Conservation (phyloP, 78 protist genomes). For the Capsaspora owczarzaki region DNA sequence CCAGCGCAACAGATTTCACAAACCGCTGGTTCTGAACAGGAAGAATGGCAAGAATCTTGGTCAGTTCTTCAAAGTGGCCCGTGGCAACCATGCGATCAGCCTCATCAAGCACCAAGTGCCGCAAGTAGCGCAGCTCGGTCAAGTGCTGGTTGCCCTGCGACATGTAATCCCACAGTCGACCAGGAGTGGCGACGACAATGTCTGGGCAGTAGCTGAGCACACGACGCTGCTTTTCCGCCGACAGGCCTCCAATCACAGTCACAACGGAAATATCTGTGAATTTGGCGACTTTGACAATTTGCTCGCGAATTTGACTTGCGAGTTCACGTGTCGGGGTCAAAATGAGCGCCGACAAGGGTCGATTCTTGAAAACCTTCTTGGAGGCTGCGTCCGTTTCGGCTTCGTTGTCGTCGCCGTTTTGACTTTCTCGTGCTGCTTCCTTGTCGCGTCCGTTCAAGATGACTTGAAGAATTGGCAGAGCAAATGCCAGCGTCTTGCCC, state of each 20-base stretch:
- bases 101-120: slow-evolving; percentile 56
- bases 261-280: not conserved
- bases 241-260: slow-evolving; percentile 51
- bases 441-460: not conserved
- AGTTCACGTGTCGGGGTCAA: slow-evolving; percentile 76
- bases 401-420: not conserved
- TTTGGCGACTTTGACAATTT: not conserved
- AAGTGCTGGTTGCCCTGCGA: not conserved
- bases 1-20: not conserved
- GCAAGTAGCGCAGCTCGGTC: not conserved
- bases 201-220: slow-evolving; percentile 34
- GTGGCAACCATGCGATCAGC: slow-evolving; percentile 55
- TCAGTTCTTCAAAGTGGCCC: slow-evolving; percentile 44
- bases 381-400: not conserved
- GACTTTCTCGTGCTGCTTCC: not conserved
- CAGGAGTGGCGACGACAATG: slow-evolving; percentile 65
- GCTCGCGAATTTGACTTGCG: slow-evolving; percentile 41
- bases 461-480: slow-evolving; percentile 35
- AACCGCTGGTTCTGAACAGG: not conserved
- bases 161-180: slow-evolving; percentile 51
- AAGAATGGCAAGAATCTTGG: slow-evolving; percentile 10
- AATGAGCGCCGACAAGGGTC: slow-evolving; percentile 28
- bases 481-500: slow-evolving; percentile 72
- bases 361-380: not conserved
- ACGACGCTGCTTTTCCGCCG: slow-evolving; percentile 45